Evolutionary conservation across 331 rosid genomes (phyloP).

Genomic region (Quercus phellos): DNA sequence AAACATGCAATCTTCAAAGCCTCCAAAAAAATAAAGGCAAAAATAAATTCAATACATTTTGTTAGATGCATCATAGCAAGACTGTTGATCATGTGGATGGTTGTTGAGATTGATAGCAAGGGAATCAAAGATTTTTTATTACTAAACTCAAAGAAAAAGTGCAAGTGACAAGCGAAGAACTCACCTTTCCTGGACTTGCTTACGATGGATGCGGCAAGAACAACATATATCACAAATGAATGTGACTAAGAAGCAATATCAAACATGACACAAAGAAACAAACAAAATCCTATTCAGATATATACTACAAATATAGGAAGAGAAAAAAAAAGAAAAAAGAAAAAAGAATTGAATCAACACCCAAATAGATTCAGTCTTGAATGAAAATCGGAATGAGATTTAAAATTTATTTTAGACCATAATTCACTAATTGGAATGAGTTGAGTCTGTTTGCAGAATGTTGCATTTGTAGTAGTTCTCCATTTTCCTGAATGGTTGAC

Average conservation of each 20-base stretch:
- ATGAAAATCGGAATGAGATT: neutral
- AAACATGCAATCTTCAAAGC: neutral
- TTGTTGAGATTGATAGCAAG: neutral
- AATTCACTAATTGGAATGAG: no score
- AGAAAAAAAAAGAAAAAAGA: neutral
- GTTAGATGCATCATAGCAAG: neutral
- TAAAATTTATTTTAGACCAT: no score
- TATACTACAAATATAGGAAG: neutral
- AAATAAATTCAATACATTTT: neutral
- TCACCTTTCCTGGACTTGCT: constrained; percentile 96
- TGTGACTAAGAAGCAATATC: neutral
- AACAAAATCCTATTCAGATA: neutral
- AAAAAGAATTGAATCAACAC: neutral
- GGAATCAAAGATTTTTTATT: neutral
- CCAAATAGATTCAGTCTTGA: neutral
- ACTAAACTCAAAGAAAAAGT: neutral
- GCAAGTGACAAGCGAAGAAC: constrained; percentile 10
- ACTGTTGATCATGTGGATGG: neutral
- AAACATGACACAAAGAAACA: no score
- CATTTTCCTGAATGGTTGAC: no score
- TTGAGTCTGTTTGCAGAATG: neutral
- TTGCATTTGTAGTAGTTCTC: no score
- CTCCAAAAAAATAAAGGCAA: neutral
- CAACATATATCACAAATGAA: constrained; percentile 51
- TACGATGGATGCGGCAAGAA: constrained; percentile 82